Conservation (phyloP, 345 rosid species). For the Salix viminalis region DNA sequence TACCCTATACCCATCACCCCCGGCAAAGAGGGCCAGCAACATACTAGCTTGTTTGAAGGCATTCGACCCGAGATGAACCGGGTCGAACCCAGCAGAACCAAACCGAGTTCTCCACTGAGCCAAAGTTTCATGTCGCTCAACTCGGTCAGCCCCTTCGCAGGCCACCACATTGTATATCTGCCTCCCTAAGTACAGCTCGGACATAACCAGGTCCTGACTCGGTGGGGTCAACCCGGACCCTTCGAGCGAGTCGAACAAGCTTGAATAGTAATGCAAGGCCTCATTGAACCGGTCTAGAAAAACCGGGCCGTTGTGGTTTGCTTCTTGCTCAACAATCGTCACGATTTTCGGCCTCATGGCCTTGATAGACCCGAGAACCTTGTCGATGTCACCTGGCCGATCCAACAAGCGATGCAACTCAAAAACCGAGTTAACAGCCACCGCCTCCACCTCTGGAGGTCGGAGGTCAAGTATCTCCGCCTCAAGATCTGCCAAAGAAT, state of each 20-base stretch:
- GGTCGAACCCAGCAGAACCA: slow-evolving; percentile 54
- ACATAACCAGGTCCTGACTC: slow-evolving; percentile 33
- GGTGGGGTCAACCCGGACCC: slow-evolving; percentile 17
- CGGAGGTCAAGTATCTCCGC: slow-evolving; percentile 29
- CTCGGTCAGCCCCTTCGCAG: slow-evolving; percentile 68
- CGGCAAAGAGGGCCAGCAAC: slow-evolving; percentile 59
- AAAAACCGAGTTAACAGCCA: slow-evolving; percentile 29
- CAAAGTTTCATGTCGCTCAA: slow-evolving; percentile 74
- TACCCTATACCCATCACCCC: slow-evolving; percentile 83
- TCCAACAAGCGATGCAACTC: slow-evolving; percentile 34
- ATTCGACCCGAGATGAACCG: slow-evolving; percentile 76
- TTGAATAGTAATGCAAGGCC: slow-evolving; percentile 34
- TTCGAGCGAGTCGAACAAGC: slow-evolving; percentile 35
- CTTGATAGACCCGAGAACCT: slow-evolving; percentile 23
- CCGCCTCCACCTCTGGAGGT: slow-evolving; percentile 24
- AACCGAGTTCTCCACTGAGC: slow-evolving; percentile 61
- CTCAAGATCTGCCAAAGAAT: slow-evolving; percentile 28
- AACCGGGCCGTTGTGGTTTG: slow-evolving; percentile 30
- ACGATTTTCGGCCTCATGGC: slow-evolving; percentile 33
- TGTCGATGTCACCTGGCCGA: slow-evolving; percentile 22
- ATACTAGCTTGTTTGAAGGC: slow-evolving; percentile 85
- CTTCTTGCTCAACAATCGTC: slow-evolving; percentile 34
- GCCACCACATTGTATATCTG: slow-evolving; percentile 37
- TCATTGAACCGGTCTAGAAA: slow-evolving; percentile 30
- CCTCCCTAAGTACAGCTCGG: slow-evolving; percentile 35